Conservation (phyloP, 1,284 basidiomycete genomes). For the Pascua guehoae region DNA sequence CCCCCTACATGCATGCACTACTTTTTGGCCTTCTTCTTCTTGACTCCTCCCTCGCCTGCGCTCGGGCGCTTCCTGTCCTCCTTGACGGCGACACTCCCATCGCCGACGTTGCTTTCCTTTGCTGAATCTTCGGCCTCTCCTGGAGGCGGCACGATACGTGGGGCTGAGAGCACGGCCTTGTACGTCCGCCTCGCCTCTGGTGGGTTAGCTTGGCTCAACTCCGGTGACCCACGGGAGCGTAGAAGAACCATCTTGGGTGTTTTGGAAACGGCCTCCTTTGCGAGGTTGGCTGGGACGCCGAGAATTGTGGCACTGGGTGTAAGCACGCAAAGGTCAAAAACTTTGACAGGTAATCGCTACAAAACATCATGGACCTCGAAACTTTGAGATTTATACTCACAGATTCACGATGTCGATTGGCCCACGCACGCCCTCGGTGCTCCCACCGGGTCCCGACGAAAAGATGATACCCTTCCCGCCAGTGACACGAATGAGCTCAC, state of each 20-base stretch:
- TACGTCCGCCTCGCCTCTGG: slow-evolving; percentile 43
- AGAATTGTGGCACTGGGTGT: slow-evolving; percentile 37
- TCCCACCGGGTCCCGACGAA: slow-evolving; percentile 39
- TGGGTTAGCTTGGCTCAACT: background rate
- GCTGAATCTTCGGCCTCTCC: background rate
- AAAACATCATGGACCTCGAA: too few relatives aligned
- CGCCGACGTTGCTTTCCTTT: background rate
- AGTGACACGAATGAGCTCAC: slow-evolving; percentile 46
- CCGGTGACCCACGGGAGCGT: slow-evolving; percentile 43
- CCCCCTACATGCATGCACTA: background rate
- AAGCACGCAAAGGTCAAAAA: background rate
- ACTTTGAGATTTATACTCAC: slow-evolving; percentile 26
- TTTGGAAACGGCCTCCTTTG: slow-evolving; percentile 41
- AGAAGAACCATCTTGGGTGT: slow-evolving; percentile 44
- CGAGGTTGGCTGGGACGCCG: slow-evolving; percentile 49
- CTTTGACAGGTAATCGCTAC: background rate
- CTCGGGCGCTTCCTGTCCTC: slow-evolving; percentile 2
- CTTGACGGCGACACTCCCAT: background rate
- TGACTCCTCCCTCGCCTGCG: background rate
- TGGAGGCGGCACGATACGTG: slow-evolving; percentile 30
- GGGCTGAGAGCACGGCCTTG: slow-evolving; percentile 44
- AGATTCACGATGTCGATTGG: slow-evolving; percentile 47
- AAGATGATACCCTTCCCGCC: slow-evolving; percentile 46
- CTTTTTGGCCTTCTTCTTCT: slow-evolving; percentile 16
- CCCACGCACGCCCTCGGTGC: slow-evolving; percentile 31